Evolutionary conservation across 2,329 filamentous ascomycete species (phyloP).

Genomic region (Lecanicillium sp.): DNA sequence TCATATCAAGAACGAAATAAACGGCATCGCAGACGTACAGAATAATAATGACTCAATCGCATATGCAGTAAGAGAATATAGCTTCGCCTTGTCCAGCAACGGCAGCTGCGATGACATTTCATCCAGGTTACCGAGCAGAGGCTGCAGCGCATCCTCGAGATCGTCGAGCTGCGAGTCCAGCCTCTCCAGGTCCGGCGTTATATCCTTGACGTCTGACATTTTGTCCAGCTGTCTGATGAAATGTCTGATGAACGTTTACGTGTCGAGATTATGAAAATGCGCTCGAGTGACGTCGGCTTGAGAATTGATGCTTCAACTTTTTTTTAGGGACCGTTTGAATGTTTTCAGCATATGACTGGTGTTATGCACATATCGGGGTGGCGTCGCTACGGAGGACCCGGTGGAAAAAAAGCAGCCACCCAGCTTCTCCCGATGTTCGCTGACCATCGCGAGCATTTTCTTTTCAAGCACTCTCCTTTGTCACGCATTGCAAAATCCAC

Average conservation of each 20-base stretch:
- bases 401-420: not conserved
- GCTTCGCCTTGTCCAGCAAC: constrained; percentile 89
- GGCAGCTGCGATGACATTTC: constrained; percentile 71
- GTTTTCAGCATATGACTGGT: constrained; percentile 2
- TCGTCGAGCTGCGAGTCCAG: constrained; percentile 74
- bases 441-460: constrained; percentile 4
- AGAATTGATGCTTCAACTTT: not conserved
- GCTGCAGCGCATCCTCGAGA: constrained; percentile 64
- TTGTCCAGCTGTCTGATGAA: not conserved
- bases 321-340: not conserved
- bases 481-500: too few species aligned
- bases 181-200: constrained; percentile 61
- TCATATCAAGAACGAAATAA: too few species aligned
- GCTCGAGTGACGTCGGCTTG: too few species aligned
- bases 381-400: too few species aligned
- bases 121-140: constrained; percentile 62
- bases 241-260: too few species aligned
- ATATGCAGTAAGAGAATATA: constrained; percentile 83
- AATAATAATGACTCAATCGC: constrained; percentile 87
- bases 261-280: too few species aligned
- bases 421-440: constrained; percentile 4
- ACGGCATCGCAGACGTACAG: too few species aligned
- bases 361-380: constrained; percentile 8
- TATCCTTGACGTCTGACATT: constrained; percentile 42
- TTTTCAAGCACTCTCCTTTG: too few species aligned